These are phyloP conservation scores for Bruguiera gymnorhiza DNA, from an alignment of 345 rosid species.

Conservation along the genomic window DNA sequence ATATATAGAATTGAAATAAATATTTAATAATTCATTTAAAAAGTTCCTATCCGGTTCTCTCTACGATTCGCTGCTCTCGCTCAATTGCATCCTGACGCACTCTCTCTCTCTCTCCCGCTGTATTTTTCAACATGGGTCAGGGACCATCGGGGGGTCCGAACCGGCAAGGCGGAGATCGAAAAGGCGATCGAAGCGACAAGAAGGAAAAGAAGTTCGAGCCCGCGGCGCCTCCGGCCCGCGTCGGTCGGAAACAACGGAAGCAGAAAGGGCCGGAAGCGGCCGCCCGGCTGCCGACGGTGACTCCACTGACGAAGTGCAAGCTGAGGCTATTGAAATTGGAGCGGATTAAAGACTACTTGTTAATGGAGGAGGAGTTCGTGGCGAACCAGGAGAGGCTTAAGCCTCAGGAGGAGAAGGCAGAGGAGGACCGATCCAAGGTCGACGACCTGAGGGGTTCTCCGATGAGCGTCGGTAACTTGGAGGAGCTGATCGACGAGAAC, in stretches of 20 bases:
- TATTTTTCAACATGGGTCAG: conserved; percentile 56
- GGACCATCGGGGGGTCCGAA: conserved; percentile 81
- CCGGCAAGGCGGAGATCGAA: conserved; percentile 73
- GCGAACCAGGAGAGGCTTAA: conserved; percentile 86
- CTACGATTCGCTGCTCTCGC: too few species aligned
- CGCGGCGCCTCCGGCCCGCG: conserved; percentile 86
- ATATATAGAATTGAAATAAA: too few species aligned
- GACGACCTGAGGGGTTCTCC: conserved; percentile 93
- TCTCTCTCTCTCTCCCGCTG: too few species aligned
- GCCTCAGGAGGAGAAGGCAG: conserved; percentile 98
- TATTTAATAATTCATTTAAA: too few species aligned
- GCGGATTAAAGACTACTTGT: conserved; percentile 79
- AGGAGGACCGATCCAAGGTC: conserved; percentile 91
- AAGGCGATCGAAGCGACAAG: conserved; percentile 68
- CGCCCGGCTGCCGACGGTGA: conserved; percentile 80
- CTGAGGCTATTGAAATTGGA: conserved; percentile 79
- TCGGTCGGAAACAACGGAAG: conserved; percentile 83
- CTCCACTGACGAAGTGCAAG: conserved; percentile 82
- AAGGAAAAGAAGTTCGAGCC: conserved; percentile 95
- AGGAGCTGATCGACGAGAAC: conserved; percentile 95
- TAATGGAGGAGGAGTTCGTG: conserved; percentile 98
- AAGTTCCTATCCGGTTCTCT: too few species aligned
- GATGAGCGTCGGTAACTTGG: conserved; percentile 94
- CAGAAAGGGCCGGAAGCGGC: conserved; percentile 97
- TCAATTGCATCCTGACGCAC: too few species aligned